Evolutionary conservation across 1,139 yeast species (phyloP).

Genomic region (Geotrichum klebahnii): DNA sequence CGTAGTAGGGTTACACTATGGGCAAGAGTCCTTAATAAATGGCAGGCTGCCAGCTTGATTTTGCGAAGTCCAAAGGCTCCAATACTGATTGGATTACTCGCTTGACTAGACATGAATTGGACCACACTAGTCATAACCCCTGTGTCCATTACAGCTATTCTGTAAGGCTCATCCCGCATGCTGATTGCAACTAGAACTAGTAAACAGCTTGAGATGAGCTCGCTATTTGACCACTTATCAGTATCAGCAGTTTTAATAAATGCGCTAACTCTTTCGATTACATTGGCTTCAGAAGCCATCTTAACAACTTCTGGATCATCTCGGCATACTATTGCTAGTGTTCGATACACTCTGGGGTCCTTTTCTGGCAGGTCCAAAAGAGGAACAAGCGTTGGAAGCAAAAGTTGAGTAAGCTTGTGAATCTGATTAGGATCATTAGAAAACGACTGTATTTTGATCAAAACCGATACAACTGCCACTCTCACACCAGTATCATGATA

Average conservation of each 20-base stretch:
- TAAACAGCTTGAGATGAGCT: conserved; percentile 32
- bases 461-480: conserved; percentile 36
- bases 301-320: conserved; percentile 35
- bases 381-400: conserved; percentile 40
- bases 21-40: conserved; percentile 65
- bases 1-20: conserved; percentile 68
- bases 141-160: conserved; percentile 35
- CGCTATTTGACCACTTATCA: conserved; percentile 27
- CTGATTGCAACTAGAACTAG: conserved; percentile 39
- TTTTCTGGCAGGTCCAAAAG: conserved; percentile 29
- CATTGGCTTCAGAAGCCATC: conserved; percentile 39
- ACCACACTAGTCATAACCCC: conserved; percentile 35
- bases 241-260: conserved; percentile 27
- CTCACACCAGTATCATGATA: conserved; percentile 32
- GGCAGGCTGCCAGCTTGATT: conserved; percentile 45
- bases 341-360: conserved; percentile 33
- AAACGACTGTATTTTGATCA: conserved; percentile 33
- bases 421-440: conserved; percentile 28
- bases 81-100: conserved; percentile 20
- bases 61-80: conserved; percentile 26
- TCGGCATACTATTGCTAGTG: conserved; percentile 36
- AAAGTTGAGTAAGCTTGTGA: conserved; percentile 29
- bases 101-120: conserved; percentile 29
- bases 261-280: conserved; percentile 32
- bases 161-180: conserved; percentile 35